Base-by-base conservation (phyloP, 1,139 yeast species). In the Williopsis jadinii region DNA sequence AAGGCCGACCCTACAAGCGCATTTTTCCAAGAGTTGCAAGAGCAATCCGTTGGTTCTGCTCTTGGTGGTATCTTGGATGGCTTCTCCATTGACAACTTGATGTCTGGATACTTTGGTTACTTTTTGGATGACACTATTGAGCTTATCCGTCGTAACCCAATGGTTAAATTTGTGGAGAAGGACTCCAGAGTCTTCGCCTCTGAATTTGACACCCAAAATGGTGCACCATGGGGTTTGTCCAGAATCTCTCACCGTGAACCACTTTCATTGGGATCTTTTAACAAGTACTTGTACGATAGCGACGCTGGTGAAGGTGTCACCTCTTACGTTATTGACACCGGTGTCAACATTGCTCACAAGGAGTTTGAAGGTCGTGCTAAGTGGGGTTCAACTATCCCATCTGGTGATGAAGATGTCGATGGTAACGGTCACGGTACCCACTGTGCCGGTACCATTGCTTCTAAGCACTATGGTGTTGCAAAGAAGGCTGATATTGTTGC, bases 161-260 rank as follows among this genome's bases (percentile, higher is more conserved):
- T 75, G 43, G 87, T 88, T 44, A 77, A 79, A 38, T 79, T 77
- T 55, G 79, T 88, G 49, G 97, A 88, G 71, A 71, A 72, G 52
- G 96, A 88, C 63, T 83, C 95, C 5, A 67, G 74, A 49, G 95
- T 88, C 41, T 67, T 71, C 51, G 77, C 90, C 39, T 65, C 69
- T 46, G 84, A 82, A 54, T 76, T 78, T 51, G 70, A 71, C 41
- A 67, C 75, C 46, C 92, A 87, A 69, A 80, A 79, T 57, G 87
- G 87, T 52, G 92, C 95, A 37, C 95, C 96, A 44, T 88, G 97
- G 97, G 97, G 97, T 56, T 75, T 90, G 54, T 94, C 97, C 37
- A 81, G 98, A 69, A 77, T 90, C 47, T 86, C 96, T 39, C 96
- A 90, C 70, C 83, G 96, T 63, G 77, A 84, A 48, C 73, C 81